These are phyloP conservation scores for Tolypocladium endophyticum DNA, from an alignment of 2,329 filamentous ascomycete genomes.

Conservation along the genomic window DNA sequence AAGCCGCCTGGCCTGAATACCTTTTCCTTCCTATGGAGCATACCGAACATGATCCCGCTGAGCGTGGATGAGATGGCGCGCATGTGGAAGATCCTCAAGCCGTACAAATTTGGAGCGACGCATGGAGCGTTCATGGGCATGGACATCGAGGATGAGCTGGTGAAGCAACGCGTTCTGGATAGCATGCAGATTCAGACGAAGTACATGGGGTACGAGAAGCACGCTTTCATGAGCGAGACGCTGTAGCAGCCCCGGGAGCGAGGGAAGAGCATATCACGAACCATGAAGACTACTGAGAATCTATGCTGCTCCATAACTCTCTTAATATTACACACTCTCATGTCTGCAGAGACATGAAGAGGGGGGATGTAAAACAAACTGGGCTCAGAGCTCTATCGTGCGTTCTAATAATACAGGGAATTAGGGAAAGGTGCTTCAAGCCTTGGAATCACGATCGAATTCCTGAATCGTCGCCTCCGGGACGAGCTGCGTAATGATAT, in stretches of 20 bases:
- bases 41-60: constrained; percentile 66
- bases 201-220: constrained; percentile 34
- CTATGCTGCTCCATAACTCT: background rate
- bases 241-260: constrained; percentile 1
- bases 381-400: background rate
- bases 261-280: background rate
- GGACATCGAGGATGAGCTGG: constrained; percentile 45
- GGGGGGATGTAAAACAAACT: background rate
- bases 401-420: background rate
- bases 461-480: background rate
- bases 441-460: background rate
- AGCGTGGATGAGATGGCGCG: constrained; percentile 48
- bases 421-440: background rate
- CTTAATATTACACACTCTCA: background rate
- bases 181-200: constrained; percentile 66
- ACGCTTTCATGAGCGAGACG: constrained; percentile 24
- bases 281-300: background rate
- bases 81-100: constrained; percentile 60
- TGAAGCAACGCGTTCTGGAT: constrained; percentile 58
- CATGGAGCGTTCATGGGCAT: constrained; percentile 56
- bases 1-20: constrained; percentile 35
- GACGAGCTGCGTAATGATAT: constrained; percentile 5
- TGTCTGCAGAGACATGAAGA: background rate
- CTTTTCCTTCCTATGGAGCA: constrained; percentile 68
- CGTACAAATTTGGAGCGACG: constrained; percentile 52